Percentiles rank a stretch among this genome's conserved stretches.
These are phyloP conservation scores for Leucaena leucocephala DNA, from an alignment of 306 rosid species.

Conservation along the genomic window DNA sequence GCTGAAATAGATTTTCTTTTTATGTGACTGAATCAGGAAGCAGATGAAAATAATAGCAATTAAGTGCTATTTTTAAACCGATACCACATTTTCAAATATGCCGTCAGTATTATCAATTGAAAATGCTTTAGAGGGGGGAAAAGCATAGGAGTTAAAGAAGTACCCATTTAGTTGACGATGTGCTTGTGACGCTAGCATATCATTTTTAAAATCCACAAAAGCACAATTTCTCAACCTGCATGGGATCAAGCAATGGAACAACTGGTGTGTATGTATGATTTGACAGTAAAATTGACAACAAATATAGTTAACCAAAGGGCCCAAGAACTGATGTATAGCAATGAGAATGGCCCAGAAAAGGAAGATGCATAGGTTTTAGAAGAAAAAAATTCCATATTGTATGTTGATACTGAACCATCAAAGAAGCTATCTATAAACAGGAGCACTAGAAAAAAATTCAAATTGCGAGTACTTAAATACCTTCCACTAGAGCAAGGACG, in stretches of 20 bases:
- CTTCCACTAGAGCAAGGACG: constrained; percentile 60
- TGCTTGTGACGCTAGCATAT: constrained; percentile 72
- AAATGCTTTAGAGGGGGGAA: constrained; percentile 1
- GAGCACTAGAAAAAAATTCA: neutral
- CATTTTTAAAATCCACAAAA: constrained; percentile 71
- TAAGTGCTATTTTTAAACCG: neutral
- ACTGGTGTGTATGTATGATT: neutral
- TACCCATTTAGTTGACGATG: constrained; percentile 79
- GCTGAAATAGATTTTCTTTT: neutral
- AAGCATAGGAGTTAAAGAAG: neutral
- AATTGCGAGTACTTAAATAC: constrained; percentile 32
- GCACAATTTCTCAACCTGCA: constrained; percentile 80
- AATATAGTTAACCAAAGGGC: neutral
- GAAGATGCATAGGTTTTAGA: neutral
- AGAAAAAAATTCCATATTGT: neutral
- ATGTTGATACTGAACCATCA: neutral
- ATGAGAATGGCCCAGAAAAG: neutral
- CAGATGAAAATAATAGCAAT: neutral
- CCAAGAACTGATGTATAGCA: neutral
- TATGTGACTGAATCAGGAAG: constrained; percentile 15
- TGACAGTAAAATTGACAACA: neutral
- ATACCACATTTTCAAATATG: neutral
- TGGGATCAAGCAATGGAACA: neutral
- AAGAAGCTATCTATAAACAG: neutral
- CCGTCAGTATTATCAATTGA: neutral